Evolutionary conservation across 108 stramenopile genomes (phyloP).

Genomic region (Conticribra weissflogii): DNA sequence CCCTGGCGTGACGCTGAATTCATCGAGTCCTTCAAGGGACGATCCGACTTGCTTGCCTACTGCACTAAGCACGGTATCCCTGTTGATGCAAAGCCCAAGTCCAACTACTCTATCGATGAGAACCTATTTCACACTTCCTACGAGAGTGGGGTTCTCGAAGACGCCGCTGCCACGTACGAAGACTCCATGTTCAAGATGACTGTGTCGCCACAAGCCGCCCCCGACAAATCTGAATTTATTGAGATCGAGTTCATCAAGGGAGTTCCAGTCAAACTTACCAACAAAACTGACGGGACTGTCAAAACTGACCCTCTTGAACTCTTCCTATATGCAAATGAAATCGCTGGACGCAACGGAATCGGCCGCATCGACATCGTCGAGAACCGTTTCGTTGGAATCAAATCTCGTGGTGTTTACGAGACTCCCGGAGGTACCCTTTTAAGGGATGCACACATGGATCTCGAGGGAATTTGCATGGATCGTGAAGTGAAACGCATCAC

Average conservation of each 20-base stretch:
- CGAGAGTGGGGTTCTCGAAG: constrained; percentile 95
- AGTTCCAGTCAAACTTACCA: constrained; percentile 95
- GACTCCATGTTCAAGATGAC: constrained; percentile 96
- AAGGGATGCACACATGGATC: constrained; percentile 95
- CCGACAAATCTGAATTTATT: constrained; percentile 76
- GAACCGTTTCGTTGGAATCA: constrained; percentile 99
- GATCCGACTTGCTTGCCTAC: constrained; percentile 95
- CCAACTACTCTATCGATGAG: constrained; percentile 98
- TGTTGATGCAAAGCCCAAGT: constrained; percentile 94
- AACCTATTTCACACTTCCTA: constrained; percentile 98
- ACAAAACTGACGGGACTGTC: constrained; percentile 83
- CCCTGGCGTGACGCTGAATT: constrained; percentile 98
- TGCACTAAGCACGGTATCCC: constrained; percentile 96
- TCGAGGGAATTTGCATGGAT: constrained; percentile 96
- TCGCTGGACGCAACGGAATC: constrained; percentile 96
- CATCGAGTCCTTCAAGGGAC: constrained; percentile 94
- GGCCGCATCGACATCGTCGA: constrained; percentile 99
- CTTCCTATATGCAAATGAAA: constrained; percentile 96
- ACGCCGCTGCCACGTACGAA: constrained; percentile 81
- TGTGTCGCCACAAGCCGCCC: constrained; percentile 88
- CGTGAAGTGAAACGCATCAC: constrained; percentile 98
- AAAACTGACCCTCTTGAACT: constrained; percentile 93
- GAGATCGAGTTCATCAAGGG: constrained; percentile 92
- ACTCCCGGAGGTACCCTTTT: constrained; percentile 98
- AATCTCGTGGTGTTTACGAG: constrained; percentile 99